Percentiles rank a stretch among this genome's conserved stretches.
phyloP scores from a whole-genome alignment of 1,284 basidiomycete species.

The Ustilago cynodontis region DNA sequence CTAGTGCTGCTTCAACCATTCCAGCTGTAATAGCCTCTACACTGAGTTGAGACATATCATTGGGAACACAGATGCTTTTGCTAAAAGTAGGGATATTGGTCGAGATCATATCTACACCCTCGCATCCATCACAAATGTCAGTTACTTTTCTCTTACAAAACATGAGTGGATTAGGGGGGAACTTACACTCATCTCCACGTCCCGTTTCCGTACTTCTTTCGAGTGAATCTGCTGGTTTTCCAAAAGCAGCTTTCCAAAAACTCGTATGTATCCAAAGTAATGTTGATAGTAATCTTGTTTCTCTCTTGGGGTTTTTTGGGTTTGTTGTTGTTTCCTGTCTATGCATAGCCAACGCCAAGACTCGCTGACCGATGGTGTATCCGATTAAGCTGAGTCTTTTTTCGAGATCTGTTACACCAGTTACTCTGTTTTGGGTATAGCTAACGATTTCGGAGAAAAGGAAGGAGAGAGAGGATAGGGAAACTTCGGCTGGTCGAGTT shows the following conservation, averaged over 20 bases:
- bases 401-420: constrained; percentile 93
- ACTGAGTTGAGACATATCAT: constrained; percentile 91
- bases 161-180: no score
- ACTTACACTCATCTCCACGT: constrained; percentile 89
- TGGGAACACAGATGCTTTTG: constrained; percentile 89
- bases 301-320: constrained; percentile 62
- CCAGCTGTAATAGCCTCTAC: constrained; percentile 97
- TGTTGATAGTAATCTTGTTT: constrained; percentile 62
- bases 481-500: constrained; percentile 48
- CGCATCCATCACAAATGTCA: background rate
- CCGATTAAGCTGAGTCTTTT: constrained; percentile 57
- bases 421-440: constrained; percentile 93
- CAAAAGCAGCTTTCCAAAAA: constrained; percentile 93
- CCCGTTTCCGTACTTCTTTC: constrained; percentile 89
- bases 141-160: no score
- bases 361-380: constrained; percentile 56
- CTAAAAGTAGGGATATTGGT: constrained; percentile 95
- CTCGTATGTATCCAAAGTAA: constrained; percentile 72
- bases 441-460: constrained; percentile 64
- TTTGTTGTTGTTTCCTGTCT: constrained; percentile 54
- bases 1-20: constrained; percentile 95
- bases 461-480: constrained; percentile 53
- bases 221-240: constrained; percentile 90
- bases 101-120: constrained; percentile 90
- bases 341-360: constrained; percentile 53